Conservation (phyloP, 805 yeast species). For the Saccharomycopsis fermentans region DNA sequence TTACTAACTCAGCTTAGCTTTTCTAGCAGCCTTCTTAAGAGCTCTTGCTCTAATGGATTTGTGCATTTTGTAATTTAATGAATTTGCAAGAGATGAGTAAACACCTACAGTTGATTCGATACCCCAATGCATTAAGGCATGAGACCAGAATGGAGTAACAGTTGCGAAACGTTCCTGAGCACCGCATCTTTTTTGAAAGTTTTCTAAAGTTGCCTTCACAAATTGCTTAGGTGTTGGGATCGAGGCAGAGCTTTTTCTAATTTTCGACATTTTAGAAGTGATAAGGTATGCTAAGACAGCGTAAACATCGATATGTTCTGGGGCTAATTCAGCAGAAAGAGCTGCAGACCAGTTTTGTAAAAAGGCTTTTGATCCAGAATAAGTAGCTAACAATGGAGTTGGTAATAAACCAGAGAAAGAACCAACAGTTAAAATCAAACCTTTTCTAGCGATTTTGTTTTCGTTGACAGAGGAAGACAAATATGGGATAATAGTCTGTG, state of each 20-base stretch:
- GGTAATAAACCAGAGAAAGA: conserved; percentile 94
- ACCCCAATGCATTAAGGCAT: conserved; percentile 82
- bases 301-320: conserved; percentile 73
- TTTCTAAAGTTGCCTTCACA: conserved; percentile 59
- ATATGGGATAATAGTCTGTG: conserved; percentile 69
- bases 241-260: conserved; percentile 59
- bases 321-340: conserved; percentile 71
- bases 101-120: conserved; percentile 77
- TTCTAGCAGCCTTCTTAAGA: conserved; percentile 51
- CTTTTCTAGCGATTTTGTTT: conserved; percentile 35
- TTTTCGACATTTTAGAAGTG: conserved; percentile 91
- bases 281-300: conserved; percentile 80
- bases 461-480: conserved; percentile 44
- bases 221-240: conserved; percentile 79
- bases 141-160: conserved; percentile 85
- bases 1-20: conserved; percentile 1
- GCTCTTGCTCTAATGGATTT: conserved; percentile 73
- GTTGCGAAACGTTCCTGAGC: conserved; percentile 88
- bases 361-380: conserved; percentile 94
- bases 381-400: conserved; percentile 83
- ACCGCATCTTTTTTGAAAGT: conserved; percentile 78
- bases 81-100: conserved; percentile 58
- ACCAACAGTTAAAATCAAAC: conserved; percentile 88
- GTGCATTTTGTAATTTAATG: conserved; percentile 68
- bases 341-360: conserved; percentile 89